phyloP scores from a whole-genome alignment of 768 basidiomycete species.

The Psilocybe tampanensis region DNA sequence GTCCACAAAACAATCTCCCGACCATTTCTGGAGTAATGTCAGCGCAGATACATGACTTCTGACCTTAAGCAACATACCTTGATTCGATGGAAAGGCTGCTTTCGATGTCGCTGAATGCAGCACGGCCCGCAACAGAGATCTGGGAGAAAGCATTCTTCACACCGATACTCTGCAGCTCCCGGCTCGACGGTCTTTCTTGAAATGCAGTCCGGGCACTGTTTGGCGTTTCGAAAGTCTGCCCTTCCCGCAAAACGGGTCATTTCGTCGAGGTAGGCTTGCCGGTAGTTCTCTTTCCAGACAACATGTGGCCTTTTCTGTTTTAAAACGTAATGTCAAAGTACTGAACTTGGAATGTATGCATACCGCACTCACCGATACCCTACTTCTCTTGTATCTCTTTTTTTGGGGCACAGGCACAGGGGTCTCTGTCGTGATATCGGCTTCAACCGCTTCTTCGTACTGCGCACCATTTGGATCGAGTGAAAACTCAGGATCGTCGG shows the following conservation, averaged over 20 bases:
- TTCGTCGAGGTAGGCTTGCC: conserved; percentile 9
- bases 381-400: background rate
- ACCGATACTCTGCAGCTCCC: background rate
- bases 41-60: too few relatives aligned
- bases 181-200: background rate
- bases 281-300: conserved; percentile 9
- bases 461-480: conserved; percentile 4
- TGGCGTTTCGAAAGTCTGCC: background rate
- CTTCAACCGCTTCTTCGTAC: conserved; percentile 14
- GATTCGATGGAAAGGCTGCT: conserved; percentile 7
- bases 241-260: conserved; percentile 6
- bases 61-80: too few relatives aligned
- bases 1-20: background rate
- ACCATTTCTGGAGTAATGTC: background rate
- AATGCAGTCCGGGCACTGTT: conserved; percentile 8
- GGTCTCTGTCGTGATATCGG: background rate
- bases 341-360: too few relatives aligned
- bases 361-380: background rate
- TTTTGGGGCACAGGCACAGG: background rate
- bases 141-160: conserved; percentile 8
- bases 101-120: conserved; percentile 4
- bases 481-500: conserved; percentile 2
- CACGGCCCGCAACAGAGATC: conserved; percentile 2
- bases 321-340: background rate
- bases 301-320: conserved; percentile 5